These are phyloP conservation scores for Lumnitzera racemosa DNA, from an alignment of 345 rosid genomes.

Conservation along the genomic window DNA sequence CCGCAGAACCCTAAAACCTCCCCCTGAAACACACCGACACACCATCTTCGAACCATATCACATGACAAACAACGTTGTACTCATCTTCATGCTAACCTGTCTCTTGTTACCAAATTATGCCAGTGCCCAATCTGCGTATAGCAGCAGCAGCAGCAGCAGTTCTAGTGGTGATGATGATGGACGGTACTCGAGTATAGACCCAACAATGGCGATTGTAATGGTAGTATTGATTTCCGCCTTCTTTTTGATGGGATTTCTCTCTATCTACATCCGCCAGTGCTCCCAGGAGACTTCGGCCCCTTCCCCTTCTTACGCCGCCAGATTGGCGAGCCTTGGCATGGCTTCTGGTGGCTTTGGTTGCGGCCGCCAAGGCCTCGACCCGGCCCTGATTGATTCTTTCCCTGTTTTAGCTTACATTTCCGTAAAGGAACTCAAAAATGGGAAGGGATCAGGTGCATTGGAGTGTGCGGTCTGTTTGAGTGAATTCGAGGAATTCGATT, in stretches of 20 bases:
- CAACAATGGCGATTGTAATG: constrained; percentile 62
- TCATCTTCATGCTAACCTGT: too few species aligned
- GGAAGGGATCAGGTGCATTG: constrained; percentile 36
- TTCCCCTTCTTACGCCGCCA: constrained; percentile 3
- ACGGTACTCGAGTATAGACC: constrained; percentile 34
- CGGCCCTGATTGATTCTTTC: constrained; percentile 40
- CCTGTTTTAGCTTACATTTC: constrained; percentile 69
- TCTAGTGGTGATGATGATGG: constrained; percentile 10
- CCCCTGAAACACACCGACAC: too few species aligned
- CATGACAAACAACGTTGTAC: too few species aligned
- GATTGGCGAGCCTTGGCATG: constrained; percentile 6
- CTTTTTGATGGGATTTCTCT: constrained; percentile 66
- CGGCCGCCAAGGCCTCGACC: constrained; percentile 47
- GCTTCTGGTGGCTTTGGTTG: constrained; percentile 24
- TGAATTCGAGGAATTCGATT: constrained; percentile 82
- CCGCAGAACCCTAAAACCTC: too few species aligned
- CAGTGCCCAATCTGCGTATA: too few species aligned
- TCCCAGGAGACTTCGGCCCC: constrained; percentile 12
- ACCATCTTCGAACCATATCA: too few species aligned
- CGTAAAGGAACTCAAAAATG: constrained; percentile 67
- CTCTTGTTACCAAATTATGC: too few species aligned
- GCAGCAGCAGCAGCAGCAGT: background rate
- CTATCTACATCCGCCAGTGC: constrained; percentile 80
- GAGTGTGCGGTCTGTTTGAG: constrained; percentile 85
- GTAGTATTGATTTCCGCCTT: constrained; percentile 51